Evolutionary conservation across 495 filamentous ascomycete genomes (phyloP), one percentile per base, ranked within the genome.

Genomic region (Podospora appendiculata): DNA sequence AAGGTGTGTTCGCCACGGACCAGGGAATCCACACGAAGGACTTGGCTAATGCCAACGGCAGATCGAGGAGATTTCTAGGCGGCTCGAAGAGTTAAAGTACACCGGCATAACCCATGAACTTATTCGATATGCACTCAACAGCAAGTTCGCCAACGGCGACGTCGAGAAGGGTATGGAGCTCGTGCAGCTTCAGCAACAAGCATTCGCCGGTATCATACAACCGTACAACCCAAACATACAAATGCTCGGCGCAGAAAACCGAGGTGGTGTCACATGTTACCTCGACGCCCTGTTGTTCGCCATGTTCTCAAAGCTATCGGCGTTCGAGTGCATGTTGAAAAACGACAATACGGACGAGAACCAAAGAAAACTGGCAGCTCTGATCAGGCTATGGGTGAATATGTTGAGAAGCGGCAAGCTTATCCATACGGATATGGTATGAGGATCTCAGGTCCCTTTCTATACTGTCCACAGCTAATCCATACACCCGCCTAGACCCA

Each of bases 361-460:
- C 14, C 81, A 86, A 58, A 82, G 79, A 51, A 87, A 79, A 57
- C 71, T 98, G 41, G 85, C 83, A 1, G 80, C 80, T 6, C 59
- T 94, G 41, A 66, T 96, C 11, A 79, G 93, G 53, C 69, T 96
- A 32, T 98, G 93, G 89, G 89, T 98, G 25, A 98, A 96, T 61
- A 77, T 94, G 78, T 66, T 96, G 51, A 78, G 93, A 48, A 82
- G 84, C 5, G 93, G 93, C 18, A 88, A 82, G 60, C 75, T 96
- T 13, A 90, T 98, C 49, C 85, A 84, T 17, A 85, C 80, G 4
- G 90, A 96, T 61, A 81, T 96, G 70, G 90, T 95, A 76, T 47
- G 82, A 63, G 32, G 34, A 38, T n/a, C 34, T 14, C 43, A 12
- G 8, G 11, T 39, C 32, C 6, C 18, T 14, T 6, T 4, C 17